Percentiles rank a stretch among this genome's conserved stretches.
These are phyloP conservation scores for Claviceps capensis DNA, from an alignment of 2,329 filamentous ascomycete genomes.

Conservation along the genomic window DNA sequence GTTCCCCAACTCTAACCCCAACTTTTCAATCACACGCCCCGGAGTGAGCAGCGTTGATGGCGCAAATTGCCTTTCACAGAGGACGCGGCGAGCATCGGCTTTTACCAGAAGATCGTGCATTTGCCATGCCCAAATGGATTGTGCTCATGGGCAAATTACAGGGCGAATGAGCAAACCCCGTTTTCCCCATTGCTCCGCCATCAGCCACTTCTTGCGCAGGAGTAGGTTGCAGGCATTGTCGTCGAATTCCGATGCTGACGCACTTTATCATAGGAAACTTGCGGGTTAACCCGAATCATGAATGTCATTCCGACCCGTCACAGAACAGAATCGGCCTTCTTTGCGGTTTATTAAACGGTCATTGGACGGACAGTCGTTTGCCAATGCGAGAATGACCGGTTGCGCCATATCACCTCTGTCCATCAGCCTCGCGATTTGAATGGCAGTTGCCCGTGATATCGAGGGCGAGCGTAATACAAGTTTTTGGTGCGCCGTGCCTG, in stretches of 20 bases:
- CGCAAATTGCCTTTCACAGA: conserved; percentile 1
- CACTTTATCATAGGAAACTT: too few species aligned
- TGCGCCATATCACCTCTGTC: neutral
- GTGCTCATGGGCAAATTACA: conserved; percentile 2
- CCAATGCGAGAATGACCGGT: too few species aligned
- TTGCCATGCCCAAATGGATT: conserved; percentile 2
- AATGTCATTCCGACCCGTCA: too few species aligned
- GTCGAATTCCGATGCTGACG: too few species aligned
- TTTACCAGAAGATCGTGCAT: conserved; percentile 6
- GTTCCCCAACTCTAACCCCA: neutral
- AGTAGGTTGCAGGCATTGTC: neutral
- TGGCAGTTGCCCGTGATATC: neutral
- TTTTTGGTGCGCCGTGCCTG: neutral
- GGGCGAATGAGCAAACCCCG: neutral
- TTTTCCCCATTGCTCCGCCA: neutral
- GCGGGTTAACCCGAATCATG: too few species aligned
- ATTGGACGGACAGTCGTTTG: too few species aligned
- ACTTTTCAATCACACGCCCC: neutral
- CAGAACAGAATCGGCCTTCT: too few species aligned
- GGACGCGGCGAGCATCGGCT: conserved; percentile 4
- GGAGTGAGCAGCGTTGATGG: neutral
- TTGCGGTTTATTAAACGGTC: too few species aligned
- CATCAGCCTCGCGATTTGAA: neutral
- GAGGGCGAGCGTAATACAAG: neutral
- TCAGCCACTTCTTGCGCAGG: neutral